Evolutionary conservation across 1,139 yeast genomes (phyloP), one percentile per base, ranked within the genome.

Genomic region (Taiozyma sp.): DNA sequence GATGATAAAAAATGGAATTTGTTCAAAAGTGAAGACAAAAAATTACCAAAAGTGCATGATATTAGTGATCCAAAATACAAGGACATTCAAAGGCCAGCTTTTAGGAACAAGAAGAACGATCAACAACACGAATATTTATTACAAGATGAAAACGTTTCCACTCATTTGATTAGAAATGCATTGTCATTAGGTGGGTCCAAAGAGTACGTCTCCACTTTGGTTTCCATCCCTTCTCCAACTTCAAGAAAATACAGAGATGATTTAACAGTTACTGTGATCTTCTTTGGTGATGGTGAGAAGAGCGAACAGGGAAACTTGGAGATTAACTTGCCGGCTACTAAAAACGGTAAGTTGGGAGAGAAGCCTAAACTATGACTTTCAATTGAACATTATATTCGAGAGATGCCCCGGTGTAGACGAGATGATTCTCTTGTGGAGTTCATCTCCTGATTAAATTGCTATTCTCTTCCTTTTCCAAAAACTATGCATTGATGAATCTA

Each of bases 161-260:
- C 99, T 0, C 99, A 93, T 68, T 75, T 93, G 62, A 87, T 93
- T 48, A 80, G 99, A 65, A 93, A 93, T 68, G 98, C 99, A 0
- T 75, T 93, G 52, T 92, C 97, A 49, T 96, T 97, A 10, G 82
- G 80, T 16, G 96, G 96, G 3, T 83, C 87, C 39, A 79, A 81
- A 57, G 97, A 92, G 54, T 93, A 89, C 62, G 90, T 92, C 1
- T 83, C 92, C 14, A 87, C 95, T 81, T 73, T 93, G 54, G 85
- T 92, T 24, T 86, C 96, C 49, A 91, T 93, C 51, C 98, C 99
- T n/a, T 81, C 90, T 40, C 97, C 99, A 1, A 80, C 87, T 57
- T 87, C 97, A 23, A 82, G 99, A 69, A 79, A 90, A 48, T 93
- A 92, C 70, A 81, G 99, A 68, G 99, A 93, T 71, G 99, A 93